phyloP scores from a whole-genome alignment of 371 early-diverging fungal species.

The Mucor circinelloides region DNA sequence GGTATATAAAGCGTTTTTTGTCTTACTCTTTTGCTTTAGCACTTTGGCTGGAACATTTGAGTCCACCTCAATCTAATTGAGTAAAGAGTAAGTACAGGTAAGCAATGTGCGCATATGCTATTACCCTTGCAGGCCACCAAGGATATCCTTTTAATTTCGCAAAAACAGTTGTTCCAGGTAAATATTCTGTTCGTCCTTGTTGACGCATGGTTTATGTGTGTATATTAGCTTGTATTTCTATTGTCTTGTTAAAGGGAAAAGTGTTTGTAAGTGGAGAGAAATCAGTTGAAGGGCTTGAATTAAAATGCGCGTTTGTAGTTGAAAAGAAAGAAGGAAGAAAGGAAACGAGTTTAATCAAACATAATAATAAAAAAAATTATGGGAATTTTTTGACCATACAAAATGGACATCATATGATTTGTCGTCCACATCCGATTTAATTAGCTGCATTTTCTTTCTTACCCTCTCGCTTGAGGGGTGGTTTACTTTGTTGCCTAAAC shows the following conservation, averaged over 20 bases:
- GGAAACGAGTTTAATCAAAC: not conserved
- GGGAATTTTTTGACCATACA: conserved; percentile 1
- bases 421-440: not conserved
- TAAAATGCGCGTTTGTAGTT: not conserved
- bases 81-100: not conserved
- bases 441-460: not conserved
- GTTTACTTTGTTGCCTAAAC: not conserved
- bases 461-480: not conserved
- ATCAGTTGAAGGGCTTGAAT: not conserved
- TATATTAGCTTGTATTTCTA: not conserved
- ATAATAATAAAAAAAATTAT: not conserved
- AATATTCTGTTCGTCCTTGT: conserved; percentile 38
- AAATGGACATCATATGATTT: conserved; percentile 2
- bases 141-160: conserved; percentile 78
- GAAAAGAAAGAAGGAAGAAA: not conserved
- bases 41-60: conserved; percentile 56
- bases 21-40: conserved; percentile 56
- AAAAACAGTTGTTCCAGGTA: conserved; percentile 67
- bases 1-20: conserved; percentile 57
- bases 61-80: conserved; percentile 58
- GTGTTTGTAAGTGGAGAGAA: not conserved
- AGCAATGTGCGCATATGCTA: not conserved
- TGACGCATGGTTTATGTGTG: conserved; percentile 14
- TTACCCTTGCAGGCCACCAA: conserved; percentile 81
- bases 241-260: not conserved